Percentiles rank a stretch among this genome's conserved stretches.
Conservation (phyloP, 176 grass and related monocot species). For the Eremochloa ophiuroides region DNA sequence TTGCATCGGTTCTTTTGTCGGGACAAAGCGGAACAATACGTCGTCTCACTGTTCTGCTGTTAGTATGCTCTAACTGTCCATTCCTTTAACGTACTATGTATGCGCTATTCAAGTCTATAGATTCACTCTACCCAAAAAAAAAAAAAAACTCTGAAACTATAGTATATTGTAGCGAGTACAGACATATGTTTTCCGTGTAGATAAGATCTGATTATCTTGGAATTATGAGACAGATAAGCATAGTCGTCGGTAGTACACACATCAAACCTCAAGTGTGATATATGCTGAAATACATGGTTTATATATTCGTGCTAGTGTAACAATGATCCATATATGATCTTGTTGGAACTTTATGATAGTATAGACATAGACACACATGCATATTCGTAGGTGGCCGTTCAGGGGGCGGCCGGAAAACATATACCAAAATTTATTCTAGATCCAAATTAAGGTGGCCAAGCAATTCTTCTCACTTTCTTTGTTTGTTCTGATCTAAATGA, state of each 20-base stretch:
- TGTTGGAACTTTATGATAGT: not conserved
- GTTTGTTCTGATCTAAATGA: not conserved
- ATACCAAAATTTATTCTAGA: not conserved
- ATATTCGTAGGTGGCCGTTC: too few relatives aligned
- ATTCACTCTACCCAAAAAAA: not conserved
- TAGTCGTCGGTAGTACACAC: not conserved
- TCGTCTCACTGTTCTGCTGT: not conserved
- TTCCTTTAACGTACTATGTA: slow-evolving; percentile 23
- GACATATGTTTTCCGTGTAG: not conserved
- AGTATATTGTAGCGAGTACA: not conserved
- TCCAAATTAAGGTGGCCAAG: not conserved
- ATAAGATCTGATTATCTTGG: not conserved
- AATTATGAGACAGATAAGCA: not conserved
- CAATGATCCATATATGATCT: not conserved
- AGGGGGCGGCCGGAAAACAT: too few relatives aligned
- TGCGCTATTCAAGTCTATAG: not conserved
- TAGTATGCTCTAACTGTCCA: not conserved
- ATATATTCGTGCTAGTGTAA: not conserved
- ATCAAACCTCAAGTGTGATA: not conserved
- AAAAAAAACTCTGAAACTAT: not conserved
- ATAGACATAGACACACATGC: not conserved
- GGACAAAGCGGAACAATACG: not conserved
- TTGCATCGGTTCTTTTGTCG: slow-evolving; percentile 25
- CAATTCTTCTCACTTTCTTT: not conserved
- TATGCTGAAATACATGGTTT: not conserved